These are phyloP conservation scores for Bocquillonia castaneifolia DNA, from an alignment of 441 rosid genomes.

Conservation along the genomic window DNA sequence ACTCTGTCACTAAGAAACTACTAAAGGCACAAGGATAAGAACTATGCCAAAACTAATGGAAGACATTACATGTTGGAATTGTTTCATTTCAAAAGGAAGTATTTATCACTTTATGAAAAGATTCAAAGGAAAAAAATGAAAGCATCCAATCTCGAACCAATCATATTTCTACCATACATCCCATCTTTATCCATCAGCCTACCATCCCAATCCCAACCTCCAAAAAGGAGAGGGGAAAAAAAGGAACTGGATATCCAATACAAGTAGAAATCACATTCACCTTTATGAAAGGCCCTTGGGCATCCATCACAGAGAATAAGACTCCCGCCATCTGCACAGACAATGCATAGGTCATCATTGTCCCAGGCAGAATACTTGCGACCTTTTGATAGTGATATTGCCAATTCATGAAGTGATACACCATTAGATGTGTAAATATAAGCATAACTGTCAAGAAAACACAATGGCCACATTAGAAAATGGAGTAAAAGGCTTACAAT, in stretches of 20 bases:
- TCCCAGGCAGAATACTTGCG: slow-evolving; percentile 68
- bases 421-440: slow-evolving; percentile 92
- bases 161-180: background rate
- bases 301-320: slow-evolving; percentile 85
- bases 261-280: slow-evolving; percentile 33
- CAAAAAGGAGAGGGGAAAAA: background rate
- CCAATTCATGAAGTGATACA: slow-evolving; percentile 92
- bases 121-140: background rate
- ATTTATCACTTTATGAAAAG: background rate
- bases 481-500: background rate
- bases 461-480: slow-evolving; percentile 6
- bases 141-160: background rate
- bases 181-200: background rate
- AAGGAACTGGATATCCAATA: slow-evolving; percentile 2
- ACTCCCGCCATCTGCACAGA: slow-evolving; percentile 83
- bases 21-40: background rate
- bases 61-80: background rate
- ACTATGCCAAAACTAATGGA: background rate
- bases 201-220: background rate
- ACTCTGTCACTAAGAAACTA: background rate
- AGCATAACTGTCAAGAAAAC: slow-evolving; percentile 58
- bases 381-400: slow-evolving; percentile 76
- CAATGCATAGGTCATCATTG: slow-evolving; percentile 73
- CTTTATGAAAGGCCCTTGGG: slow-evolving; percentile 96
- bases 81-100: background rate